Percentiles rank a stretch among this genome's conserved stretches.
These are phyloP conservation scores for Emmonsia crescens DNA, from an alignment of 2,329 filamentous ascomycete genomes.

Conservation along the genomic window DNA sequence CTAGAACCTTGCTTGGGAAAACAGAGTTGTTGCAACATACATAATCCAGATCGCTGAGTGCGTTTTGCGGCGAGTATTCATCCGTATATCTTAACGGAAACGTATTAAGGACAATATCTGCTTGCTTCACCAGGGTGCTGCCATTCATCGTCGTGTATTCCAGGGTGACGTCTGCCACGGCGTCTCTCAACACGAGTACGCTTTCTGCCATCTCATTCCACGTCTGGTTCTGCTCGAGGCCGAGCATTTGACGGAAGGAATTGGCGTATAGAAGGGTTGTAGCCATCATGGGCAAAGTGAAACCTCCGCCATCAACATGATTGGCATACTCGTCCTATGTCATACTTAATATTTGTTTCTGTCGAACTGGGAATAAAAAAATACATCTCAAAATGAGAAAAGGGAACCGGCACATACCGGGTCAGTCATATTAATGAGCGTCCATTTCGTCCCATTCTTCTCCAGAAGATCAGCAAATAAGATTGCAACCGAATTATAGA, in stretches of 20 bases:
- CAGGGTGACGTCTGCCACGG: slow-evolving; percentile 48
- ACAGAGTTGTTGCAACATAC: slow-evolving; percentile 21
- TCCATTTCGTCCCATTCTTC: slow-evolving; percentile 46
- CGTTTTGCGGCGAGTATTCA: slow-evolving; percentile 40
- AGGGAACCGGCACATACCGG: slow-evolving; percentile 39
- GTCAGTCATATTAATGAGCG: slow-evolving; percentile 57
- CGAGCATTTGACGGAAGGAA: slow-evolving; percentile 46
- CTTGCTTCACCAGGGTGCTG: slow-evolving; percentile 56
- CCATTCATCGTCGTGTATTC: slow-evolving; percentile 59
- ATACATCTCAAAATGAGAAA: not conserved
- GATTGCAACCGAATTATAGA: slow-evolving; percentile 53
- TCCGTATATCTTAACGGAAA: slow-evolving; percentile 53
- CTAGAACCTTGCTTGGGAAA: not conserved
- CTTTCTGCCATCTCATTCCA: slow-evolving; percentile 48
- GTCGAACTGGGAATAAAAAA: not conserved
- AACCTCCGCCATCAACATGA: slow-evolving; percentile 55
- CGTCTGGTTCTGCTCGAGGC: slow-evolving; percentile 43
- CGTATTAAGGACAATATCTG: slow-evolving; percentile 56
- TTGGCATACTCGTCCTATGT: slow-evolving; percentile 56
- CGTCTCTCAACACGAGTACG: slow-evolving; percentile 45
- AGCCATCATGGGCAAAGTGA: slow-evolving; percentile 53
- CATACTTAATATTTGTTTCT: slow-evolving; percentile 1
- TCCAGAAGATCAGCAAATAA: slow-evolving; percentile 51
- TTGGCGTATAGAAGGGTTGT: slow-evolving; percentile 48
- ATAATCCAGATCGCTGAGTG: slow-evolving; percentile 52